A percentile compares a stretch with the other conserved stretches of the same genome.
Conservation (phyloP, 805 yeast species). For the Kurtzmaniella fragi region DNA sequence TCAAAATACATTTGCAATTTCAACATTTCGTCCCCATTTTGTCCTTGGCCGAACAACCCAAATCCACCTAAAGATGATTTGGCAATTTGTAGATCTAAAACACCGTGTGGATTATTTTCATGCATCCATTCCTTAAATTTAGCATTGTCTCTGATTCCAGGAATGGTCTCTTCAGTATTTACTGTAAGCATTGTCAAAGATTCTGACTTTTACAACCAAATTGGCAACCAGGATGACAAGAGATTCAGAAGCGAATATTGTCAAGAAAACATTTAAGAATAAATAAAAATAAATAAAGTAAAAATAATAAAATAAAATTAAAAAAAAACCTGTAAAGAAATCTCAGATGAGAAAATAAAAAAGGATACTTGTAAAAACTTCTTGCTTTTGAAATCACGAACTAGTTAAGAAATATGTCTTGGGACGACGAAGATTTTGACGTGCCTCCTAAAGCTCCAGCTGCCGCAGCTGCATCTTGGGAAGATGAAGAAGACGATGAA, state of each 20-base stretch:
- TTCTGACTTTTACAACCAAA: too few species aligned
- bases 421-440: slow-evolving; percentile 91
- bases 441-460: slow-evolving; percentile 47
- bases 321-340: too few species aligned
- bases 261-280: too few species aligned
- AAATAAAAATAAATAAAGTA: too few species aligned
- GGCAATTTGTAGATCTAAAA: slow-evolving; percentile 12
- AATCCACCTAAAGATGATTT: slow-evolving; percentile 25
- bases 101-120: slow-evolving; percentile 5
- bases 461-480: slow-evolving; percentile 67
- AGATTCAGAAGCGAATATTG: too few species aligned
- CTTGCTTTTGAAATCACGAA: background rate
- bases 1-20: slow-evolving; percentile 9
- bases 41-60: slow-evolving; percentile 16
- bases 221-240: background rate
- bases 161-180: slow-evolving; percentile 2
- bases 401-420: slow-evolving; percentile 29
- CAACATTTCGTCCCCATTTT: too few species aligned
- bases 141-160: slow-evolving; percentile 7
- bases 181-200: background rate
- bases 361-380: background rate
- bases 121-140: slow-evolving; percentile 9
- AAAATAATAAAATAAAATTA: too few species aligned
- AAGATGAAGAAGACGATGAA: slow-evolving; percentile 76
- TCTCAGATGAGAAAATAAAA: too few species aligned